Evolutionary conservation across 345 rosid genomes (phyloP), one percentile per base, ranked within the genome.

Genomic region (Syzygium jambos): DNA sequence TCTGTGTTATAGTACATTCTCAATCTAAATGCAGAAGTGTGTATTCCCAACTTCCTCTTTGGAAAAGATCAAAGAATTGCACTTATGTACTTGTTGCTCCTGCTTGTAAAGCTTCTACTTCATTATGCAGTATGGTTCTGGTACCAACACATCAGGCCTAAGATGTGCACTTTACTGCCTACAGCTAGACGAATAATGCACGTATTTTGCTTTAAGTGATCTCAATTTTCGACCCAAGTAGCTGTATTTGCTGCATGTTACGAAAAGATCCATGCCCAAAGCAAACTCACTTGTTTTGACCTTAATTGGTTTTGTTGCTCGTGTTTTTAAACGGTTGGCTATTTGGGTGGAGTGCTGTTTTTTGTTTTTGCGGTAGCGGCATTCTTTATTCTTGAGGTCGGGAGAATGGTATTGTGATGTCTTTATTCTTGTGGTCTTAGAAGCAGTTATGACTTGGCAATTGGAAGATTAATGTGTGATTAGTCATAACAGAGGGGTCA

Each of bases 331-430:
- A 88, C 94, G 98, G 98, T 96, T 87, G 99, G 99, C 86, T 98
- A 95, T 88, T 27, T 92, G 59, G 98, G 98, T 55, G 99, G 98
- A 89, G 94, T 87, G 80, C 91, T 94, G 91, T 96, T 98, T 91
- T 93, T 96, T 55, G 91, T 95, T 88, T 96, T 96, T 87, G 97
- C 97, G 9, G 94, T 92, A 46, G 99, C 96, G 30, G 95, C 99
- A 82, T 94, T 95, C 61, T 9, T 56, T 41, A 41, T 41, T 41
- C 43, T 41, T 41, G 43, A 41, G 43, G 11, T 7, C 43, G 34
- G 22, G 43, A 65, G 57, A 55, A 55, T 23, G 55, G 57, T 14
- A 19, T 9, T 15, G 57, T 7, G 25, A 55, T 55, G 25, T 55
- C 57, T 6, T 55, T 7, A 55, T 55, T 55, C 27, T 56, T 23